These are phyloP conservation scores for Entoloma clypeatum DNA, from an alignment of 1,284 basidiomycete genomes.

Conservation along the genomic window DNA sequence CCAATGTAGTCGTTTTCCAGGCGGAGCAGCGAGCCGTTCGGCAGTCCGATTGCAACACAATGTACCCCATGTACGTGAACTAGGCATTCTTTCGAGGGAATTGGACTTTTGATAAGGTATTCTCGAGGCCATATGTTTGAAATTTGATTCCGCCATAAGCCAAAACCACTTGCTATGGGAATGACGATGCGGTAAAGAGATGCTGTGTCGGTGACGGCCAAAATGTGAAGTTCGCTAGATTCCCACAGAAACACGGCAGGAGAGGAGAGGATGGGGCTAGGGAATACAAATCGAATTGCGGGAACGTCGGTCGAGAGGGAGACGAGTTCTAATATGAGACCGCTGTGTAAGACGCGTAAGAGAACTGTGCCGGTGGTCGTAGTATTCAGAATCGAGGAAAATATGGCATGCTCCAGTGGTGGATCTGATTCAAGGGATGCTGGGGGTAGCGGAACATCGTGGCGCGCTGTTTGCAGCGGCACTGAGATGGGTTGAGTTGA, in stretches of 20 bases:
- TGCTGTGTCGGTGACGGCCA: conserved; percentile 65
- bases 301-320: conserved; percentile 61
- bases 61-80: conserved; percentile 71
- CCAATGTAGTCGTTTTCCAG: conserved; percentile 60
- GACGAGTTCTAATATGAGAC: conserved; percentile 72
- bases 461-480: conserved; percentile 54
- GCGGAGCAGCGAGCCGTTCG: conserved; percentile 69
- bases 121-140: conserved; percentile 62
- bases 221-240: conserved; percentile 62
- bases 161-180: conserved; percentile 48
- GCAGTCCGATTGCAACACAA: conserved; percentile 62
- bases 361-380: conserved; percentile 64
- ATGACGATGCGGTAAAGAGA: conserved; percentile 78
- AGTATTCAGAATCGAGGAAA: conserved; percentile 56
- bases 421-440: conserved; percentile 46
- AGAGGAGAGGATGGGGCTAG: conserved; percentile 62
- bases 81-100: conserved; percentile 43
- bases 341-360: conserved; percentile 71
- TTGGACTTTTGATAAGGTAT: conserved; percentile 57
- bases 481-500: conserved; percentile 50
- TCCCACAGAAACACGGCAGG: conserved; percentile 64
- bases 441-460: conserved; percentile 45
- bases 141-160: conserved; percentile 56
- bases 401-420: conserved; percentile 72
- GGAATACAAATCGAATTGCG: conserved; percentile 76